Conservation (phyloP, 805 yeast species). For the Teunomyces kruisii region DNA sequence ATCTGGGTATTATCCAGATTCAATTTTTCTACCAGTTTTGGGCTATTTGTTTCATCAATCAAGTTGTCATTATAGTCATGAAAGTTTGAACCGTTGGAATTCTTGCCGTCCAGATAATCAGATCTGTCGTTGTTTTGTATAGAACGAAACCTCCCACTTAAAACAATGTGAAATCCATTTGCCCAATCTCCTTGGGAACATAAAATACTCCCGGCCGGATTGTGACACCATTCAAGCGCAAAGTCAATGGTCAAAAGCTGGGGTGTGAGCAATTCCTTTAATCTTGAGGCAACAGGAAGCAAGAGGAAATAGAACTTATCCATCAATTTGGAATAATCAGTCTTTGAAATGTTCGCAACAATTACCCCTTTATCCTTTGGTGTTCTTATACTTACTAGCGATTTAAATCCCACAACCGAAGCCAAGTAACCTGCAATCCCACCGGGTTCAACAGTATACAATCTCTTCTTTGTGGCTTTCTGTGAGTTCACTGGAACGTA, state of each 20-base stretch:
- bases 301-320: constrained; percentile 78
- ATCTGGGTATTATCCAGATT: constrained; percentile 31
- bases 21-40: constrained; percentile 5
- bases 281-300: constrained; percentile 70
- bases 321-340: constrained; percentile 59
- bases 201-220: constrained; percentile 79
- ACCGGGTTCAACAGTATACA: constrained; percentile 68
- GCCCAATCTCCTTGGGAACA: constrained; percentile 84
- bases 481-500: constrained; percentile 31
- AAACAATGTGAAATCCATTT: constrained; percentile 84
- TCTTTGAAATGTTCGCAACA: constrained; percentile 65
- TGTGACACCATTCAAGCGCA: constrained; percentile 93
- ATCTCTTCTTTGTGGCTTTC: constrained; percentile 20
- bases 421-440: constrained; percentile 88
- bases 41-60: constrained; percentile 18
- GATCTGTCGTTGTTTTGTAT: constrained; percentile 21
- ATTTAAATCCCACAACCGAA: constrained; percentile 72
- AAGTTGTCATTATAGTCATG: constrained; percentile 13
- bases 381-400: constrained; percentile 71
- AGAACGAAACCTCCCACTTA: constrained; percentile 85
- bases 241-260: constrained; percentile 77
- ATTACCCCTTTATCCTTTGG: constrained; percentile 56
- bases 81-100: constrained; percentile 5
- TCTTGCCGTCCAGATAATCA: neutral
- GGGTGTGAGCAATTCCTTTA: constrained; percentile 65